Base-by-base conservation (phyloP, 257 asterid species). In the Solanum chiquidenum region DNA sequence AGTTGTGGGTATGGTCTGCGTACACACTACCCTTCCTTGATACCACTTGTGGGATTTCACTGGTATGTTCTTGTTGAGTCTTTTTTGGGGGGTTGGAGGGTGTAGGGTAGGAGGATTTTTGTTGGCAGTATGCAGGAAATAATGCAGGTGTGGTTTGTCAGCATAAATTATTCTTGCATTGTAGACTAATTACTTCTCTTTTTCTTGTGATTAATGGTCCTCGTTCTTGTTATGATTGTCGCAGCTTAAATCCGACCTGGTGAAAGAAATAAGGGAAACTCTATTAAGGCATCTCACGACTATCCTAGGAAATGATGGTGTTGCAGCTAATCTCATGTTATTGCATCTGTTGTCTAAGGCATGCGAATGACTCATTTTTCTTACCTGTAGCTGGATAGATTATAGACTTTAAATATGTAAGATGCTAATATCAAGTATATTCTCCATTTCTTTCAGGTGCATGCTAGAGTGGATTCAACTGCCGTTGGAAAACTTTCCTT, bases 331-430 rank as follows among this genome's bases (percentile, higher is more conserved):
- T 71, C 95, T 93, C 92, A 83, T 95, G 92, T 90, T 95, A 87
- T 90, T 97, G 86, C 99, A 97, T 90, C 95, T 97, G 74, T 88
- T 97, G 89, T 97, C 99, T 80, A 91, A 92, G 96, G 99, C 95
- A 94, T 87, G 33, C 1, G 31, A 62, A 86, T 10, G 16, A 73
- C 38, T 83, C 62, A 14, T 33, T 85, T 27, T 31, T 86, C 40
- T 58, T 75, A 44, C 83, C 40, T 86, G 40, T 80, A 87, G 38
- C 83, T 80, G 83, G 83, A 87, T 25, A 14, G 40, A 66, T 66
- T 34, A 20, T 31, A 25, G 20, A 25, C 44, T 64, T 84, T 11
- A 27, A 12, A 3, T 72, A 18, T 86, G 69, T 86, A 44, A 69
- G 83, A 18, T 44, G 11, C 20, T 85, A 14, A 85, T 44, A n/a